Conservation (phyloP, 768 basidiomycete species). For the Saitozyma sp. region DNA sequence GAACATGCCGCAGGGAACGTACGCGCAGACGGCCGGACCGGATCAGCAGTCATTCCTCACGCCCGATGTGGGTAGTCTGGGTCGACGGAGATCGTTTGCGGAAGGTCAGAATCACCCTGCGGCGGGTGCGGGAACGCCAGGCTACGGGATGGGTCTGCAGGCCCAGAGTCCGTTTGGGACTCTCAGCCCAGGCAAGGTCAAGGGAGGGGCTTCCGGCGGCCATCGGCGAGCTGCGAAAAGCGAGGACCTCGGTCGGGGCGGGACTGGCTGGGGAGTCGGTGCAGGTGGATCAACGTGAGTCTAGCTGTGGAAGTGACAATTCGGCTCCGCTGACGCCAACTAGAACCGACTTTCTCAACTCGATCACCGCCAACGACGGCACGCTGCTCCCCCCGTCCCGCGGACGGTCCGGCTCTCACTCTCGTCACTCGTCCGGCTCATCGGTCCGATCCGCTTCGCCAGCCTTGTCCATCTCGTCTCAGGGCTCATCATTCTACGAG, state of each 20-base stretch:
- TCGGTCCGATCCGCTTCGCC: constrained; percentile 41
- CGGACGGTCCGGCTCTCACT: constrained; percentile 31
- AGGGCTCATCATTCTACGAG: constrained; percentile 30
- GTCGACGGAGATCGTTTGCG: constrained; percentile 29
- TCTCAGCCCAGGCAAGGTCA: constrained; percentile 12
- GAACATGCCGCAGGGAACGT: constrained; percentile 2
- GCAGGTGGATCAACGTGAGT: constrained; percentile 45
- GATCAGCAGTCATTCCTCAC: constrained; percentile 14
- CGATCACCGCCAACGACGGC: constrained; percentile 46
- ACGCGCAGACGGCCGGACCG: constrained; percentile 15
- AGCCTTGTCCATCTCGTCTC: constrained; percentile 38
- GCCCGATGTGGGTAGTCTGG: constrained; percentile 1
- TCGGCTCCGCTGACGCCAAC: background rate
- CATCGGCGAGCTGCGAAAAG: constrained; percentile 63
- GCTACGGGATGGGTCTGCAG: constrained; percentile 40
- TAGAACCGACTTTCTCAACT: constrained; percentile 44
- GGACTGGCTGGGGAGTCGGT: constrained; percentile 42
- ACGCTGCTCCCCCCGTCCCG: constrained; percentile 38
- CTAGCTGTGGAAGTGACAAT: background rate
- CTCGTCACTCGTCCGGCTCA: constrained; percentile 41
- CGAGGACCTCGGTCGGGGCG: constrained; percentile 59
- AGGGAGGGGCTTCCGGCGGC: constrained; percentile 47
- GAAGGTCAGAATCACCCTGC: constrained; percentile 38
- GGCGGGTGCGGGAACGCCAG: constrained; percentile 44
- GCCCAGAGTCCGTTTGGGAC: constrained; percentile 9